Base-by-base conservation (phyloP, 208 protist species). In the Balamuthia mandrillaris region DNA sequence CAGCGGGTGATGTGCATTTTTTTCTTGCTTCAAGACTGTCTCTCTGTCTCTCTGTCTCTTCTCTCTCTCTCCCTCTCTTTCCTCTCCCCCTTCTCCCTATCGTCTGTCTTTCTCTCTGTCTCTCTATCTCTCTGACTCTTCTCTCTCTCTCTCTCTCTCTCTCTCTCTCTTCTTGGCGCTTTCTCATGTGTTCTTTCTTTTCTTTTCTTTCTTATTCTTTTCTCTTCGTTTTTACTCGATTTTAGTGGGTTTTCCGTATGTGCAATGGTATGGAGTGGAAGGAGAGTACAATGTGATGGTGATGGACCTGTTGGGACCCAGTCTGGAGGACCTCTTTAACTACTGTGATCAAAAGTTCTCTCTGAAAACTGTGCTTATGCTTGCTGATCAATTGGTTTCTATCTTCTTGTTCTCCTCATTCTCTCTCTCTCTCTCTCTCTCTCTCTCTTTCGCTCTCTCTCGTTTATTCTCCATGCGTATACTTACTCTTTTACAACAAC, bases 281-380 rank as follows among this genome's bases (percentile, higher is more conserved):
- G 97, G 96, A 1, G 96, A 98, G 47, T 99, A 98, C 88, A 98
- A 99, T 78, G 96, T 99, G 14, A 96, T 99, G 91, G 98, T 99
- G 29, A 99, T 99, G 90, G 98, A 99, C 60, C 89, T 99, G 10
- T 91, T 99, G 0, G 99, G 98, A 0, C 98, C 98, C 12, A 96
- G 91, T 61, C 91, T 99, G 12, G 98, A 99, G 83, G 98, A 99
- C 85, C 88, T 99, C 6, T 99, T 99, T 84, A 96, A 95, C 42
- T 91, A 96, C 61, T 95, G 92, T 88, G 79, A 86, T 49, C 81
- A 91, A 35, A 91, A 85, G 42, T 99, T 99, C 84, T 96, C 94
- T 31, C 87, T 99, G 27, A 99, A 99, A 91, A 99, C 99, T 7
- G 95, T 98, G 9, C 90, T 98, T 6, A 98, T 99, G 96, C 86